phyloP scores from a whole-genome alignment of 345 rosid genomes.

The Ceriops tagal region DNA sequence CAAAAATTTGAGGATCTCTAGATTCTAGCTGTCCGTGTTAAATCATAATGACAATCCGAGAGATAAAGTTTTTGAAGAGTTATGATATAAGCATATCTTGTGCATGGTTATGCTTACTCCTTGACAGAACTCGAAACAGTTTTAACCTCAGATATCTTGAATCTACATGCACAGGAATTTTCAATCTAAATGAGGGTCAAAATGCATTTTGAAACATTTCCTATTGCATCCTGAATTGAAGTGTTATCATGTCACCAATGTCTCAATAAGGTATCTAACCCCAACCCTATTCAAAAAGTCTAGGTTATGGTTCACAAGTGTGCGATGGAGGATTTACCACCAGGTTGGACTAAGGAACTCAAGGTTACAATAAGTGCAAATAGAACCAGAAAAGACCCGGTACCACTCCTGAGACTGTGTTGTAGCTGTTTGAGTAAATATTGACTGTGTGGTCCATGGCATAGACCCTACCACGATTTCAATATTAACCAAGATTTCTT shows the following conservation, averaged over 20 bases:
- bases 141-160: neutral
- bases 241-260: neutral
- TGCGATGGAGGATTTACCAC: slow-evolving; percentile 29
- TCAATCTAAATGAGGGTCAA: neutral
- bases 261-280: slow-evolving; percentile 1
- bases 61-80: neutral
- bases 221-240: neutral
- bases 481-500: slow-evolving; percentile 14
- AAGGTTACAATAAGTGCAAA: slow-evolving; percentile 19
- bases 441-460: neutral
- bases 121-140: neutral
- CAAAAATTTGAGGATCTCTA: no score
- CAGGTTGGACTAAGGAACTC: slow-evolving; percentile 41
- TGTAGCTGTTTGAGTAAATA: neutral
- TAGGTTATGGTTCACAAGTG: slow-evolving; percentile 29
- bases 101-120: neutral
- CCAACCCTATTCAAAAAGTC: slow-evolving; percentile 8
- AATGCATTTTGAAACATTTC: neutral
- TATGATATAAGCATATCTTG: neutral
- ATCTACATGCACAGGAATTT: neutral
- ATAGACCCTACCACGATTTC: neutral
- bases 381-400: slow-evolving; percentile 30
- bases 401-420: slow-evolving; percentile 8
- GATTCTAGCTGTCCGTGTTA: neutral
- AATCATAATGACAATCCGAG: neutral